Conservation (phyloP, 2,329 filamentous ascomycete genomes). For the Karstenula rhodostoma region DNA sequence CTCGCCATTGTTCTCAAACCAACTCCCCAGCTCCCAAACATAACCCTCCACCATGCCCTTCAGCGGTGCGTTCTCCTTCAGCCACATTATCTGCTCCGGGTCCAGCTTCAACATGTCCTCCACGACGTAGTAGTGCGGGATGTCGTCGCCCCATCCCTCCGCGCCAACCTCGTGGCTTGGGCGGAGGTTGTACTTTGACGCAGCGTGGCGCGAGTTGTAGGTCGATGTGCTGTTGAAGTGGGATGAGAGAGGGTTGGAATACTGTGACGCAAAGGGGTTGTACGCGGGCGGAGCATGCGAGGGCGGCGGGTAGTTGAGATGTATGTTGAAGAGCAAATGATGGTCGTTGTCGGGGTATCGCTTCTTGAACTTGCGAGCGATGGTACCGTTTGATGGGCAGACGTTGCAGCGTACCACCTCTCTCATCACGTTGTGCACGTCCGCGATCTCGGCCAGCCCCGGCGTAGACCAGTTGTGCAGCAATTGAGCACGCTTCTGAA, state of each 20-base stretch:
- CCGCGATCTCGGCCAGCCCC: conserved; percentile 67
- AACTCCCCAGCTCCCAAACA: conserved; percentile 62
- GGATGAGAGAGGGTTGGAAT: conserved; percentile 36
- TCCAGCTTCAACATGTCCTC: conserved; percentile 72
- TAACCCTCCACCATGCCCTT: conserved; percentile 67
- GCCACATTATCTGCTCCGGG: conserved; percentile 65
- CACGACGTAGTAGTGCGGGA: conserved; percentile 69
- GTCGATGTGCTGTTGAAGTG: conserved; percentile 47
- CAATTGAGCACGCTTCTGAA: conserved; percentile 62
- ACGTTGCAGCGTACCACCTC: conserved; percentile 66
- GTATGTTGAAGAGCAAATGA: conserved; percentile 62
- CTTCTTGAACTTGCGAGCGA: conserved; percentile 66
- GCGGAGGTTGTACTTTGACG: conserved; percentile 57
- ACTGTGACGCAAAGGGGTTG: conserved; percentile 23
- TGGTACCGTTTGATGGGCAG: conserved; percentile 68
- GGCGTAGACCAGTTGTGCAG: conserved; percentile 66
- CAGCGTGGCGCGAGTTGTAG: conserved; percentile 51
- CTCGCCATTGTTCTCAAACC: conserved; percentile 71
- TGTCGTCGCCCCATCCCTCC: conserved; percentile 72
- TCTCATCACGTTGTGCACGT: conserved; percentile 63
- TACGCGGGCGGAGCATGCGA: conserved; percentile 15
- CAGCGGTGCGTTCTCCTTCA: conserved; percentile 63
- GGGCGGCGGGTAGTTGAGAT: conserved; percentile 58
- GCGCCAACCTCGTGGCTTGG: conserved; percentile 61
- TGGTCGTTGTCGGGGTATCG: conserved; percentile 60